phyloP scores from a whole-genome alignment of 2,329 filamentous ascomycete species.

The Aspergillus tanneri region DNA sequence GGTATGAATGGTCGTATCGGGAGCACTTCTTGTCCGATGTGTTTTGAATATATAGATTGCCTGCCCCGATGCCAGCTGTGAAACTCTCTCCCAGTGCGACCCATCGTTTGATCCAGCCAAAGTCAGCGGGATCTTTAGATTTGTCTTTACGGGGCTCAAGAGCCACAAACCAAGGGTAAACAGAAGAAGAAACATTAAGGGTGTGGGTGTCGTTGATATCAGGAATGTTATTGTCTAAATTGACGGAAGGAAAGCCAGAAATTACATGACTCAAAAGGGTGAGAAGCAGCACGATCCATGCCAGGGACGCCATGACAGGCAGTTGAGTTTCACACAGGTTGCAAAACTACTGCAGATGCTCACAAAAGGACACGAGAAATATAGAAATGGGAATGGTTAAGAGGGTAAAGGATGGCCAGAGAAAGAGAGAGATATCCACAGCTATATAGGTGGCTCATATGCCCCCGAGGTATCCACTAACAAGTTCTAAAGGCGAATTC shows the following conservation, averaged over 20 bases:
- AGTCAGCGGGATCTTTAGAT: background rate
- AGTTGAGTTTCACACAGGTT: no score
- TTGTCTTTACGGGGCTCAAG: background rate
- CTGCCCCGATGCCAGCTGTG: slow-evolving; percentile 39
- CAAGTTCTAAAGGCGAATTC: no score
- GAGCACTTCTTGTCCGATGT: slow-evolving; percentile 29
- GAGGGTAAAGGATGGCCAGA: background rate
- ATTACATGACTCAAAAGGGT: background rate
- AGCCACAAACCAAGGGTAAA: no score
- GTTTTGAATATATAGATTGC: slow-evolving; percentile 19
- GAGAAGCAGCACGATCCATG: background rate
- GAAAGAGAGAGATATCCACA: background rate
- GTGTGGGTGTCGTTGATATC: background rate
- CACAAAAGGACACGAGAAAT: background rate
- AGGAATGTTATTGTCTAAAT: no score
- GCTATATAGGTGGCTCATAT: no score
- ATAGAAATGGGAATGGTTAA: background rate
- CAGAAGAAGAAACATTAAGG: background rate
- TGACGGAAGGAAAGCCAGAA: background rate
- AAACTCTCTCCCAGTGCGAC: slow-evolving; percentile 42
- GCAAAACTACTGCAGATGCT: no score
- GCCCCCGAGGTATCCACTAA: no score
- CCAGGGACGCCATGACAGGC: background rate
- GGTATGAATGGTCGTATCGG: slow-evolving; percentile 15
- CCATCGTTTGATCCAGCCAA: slow-evolving; percentile 32